Base-by-base conservation (phyloP, 768 basidiomycete genomes). In the Sporobolomyces pararoseus region DNA sequence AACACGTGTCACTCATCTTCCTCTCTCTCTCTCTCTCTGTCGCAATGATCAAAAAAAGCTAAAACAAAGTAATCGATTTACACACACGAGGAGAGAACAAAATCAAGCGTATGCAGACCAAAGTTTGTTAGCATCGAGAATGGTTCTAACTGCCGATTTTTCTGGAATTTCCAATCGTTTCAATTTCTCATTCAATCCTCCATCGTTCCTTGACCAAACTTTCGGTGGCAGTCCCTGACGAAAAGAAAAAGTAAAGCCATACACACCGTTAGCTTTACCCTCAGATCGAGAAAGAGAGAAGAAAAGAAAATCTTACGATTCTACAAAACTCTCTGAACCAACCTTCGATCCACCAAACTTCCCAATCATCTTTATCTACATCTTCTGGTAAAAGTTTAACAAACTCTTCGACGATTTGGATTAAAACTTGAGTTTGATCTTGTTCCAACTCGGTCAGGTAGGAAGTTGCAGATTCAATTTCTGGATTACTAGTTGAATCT, bases 301-400 rank as follows among this genome's bases (percentile, higher is more conserved):
- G 50, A 29, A 46, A 31, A 46, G 31, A 4, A 17, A 81, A n/a
- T n/a, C 89, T 72, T 63, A 92, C 91, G 78, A 81, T 83, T 76
- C 90, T 83, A 79, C 89, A 89, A 81, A 91, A 93, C 75, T 95
- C 90, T 68, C 89, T 83, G 75, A 89, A 93, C 91, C 91, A 94
- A 3, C 89, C 87, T 88, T 89, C 91, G 0, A 87, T 89, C 80
- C 89, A 87, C 90, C 90, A 92, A 1, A 84, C 82, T 76, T 84
- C 84, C 91, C 91, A 94, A 63, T 89, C 87, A 32, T 86, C 85
- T 44, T 50, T 58, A 44, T 85, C 83, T 27, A 82, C 83, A 90
- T 90, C 91, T 35, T 81, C 83, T 1, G 81, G 83, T 34, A 92
- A 84, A 44, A 90, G 85, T 29, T 81, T 81, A 44, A 89, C 84